Evolutionary conservation across 257 asterid genomes (phyloP).

Genomic region (Nyctanthes arbortristis): DNA sequence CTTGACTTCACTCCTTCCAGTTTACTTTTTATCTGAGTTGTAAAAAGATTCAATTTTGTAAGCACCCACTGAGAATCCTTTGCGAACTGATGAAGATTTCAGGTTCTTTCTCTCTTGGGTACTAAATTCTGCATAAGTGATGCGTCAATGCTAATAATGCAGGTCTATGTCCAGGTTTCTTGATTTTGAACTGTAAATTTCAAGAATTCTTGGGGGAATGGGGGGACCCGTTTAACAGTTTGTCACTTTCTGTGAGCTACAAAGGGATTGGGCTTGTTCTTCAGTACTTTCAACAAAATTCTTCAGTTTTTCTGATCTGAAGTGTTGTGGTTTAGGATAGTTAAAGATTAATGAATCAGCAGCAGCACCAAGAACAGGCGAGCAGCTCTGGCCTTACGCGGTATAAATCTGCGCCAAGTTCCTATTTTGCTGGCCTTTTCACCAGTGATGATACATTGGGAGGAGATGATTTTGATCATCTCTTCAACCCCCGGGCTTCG

Average conservation of each 20-base stretch:
- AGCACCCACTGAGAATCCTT: neutral
- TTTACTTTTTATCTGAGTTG: neutral
- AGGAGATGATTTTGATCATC: conserved; percentile 44
- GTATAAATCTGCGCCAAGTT: conserved; percentile 66
- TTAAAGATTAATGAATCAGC: conserved; percentile 16
- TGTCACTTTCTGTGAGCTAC: neutral
- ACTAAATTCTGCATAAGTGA: neutral
- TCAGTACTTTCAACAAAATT: neutral
- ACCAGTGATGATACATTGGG: conserved; percentile 35
- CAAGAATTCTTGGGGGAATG: neutral
- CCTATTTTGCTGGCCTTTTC: conserved; percentile 46
- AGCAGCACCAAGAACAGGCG: conserved; percentile 36
- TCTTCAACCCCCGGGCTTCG: conserved; percentile 28
- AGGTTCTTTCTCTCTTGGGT: neutral
- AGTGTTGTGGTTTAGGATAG: too few species aligned
- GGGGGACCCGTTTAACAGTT: neutral
- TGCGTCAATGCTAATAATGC: neutral
- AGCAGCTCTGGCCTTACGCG: conserved; percentile 56
- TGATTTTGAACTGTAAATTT: neutral
- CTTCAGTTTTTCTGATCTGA: neutral
- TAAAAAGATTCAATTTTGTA: neutral
- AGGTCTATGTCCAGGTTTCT: neutral
- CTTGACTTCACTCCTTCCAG: conserved; percentile 1
- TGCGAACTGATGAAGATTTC: neutral
- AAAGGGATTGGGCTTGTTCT: neutral